Evolutionary conservation across 306 rosid genomes (phyloP), one percentile per base, ranked within the genome.

Genomic region (Argentina anserina): DNA sequence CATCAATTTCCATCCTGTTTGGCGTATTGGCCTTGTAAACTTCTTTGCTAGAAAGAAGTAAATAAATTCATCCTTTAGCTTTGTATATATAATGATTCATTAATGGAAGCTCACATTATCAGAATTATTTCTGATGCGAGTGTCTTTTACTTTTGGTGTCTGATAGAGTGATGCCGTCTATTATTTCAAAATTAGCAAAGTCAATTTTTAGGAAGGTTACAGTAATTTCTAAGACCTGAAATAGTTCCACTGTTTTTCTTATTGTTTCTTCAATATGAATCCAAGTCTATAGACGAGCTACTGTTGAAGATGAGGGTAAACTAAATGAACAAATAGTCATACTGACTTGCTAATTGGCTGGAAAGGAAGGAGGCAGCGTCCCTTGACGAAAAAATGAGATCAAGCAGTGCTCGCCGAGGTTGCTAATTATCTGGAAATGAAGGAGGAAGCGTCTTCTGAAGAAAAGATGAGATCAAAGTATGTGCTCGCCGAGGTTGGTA

Each of bases 391-490:
- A 86, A 63, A 85, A 84, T 5, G 90, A 79, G 74, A 89, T 79
- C 83, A 73, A 67, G 82, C 45, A 33, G 74, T 59, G 90, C 85
- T 55, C 86, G 66, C 31, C 74, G 45, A 34, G 91, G 88, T 77
- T 84, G 88, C 4, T 28, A 7, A 23, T 55, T 74, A 42, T 9
- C 55, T 60, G 21, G 39, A 37, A 81, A 63, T 58, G 86, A 12
- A n/a, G 28, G 82, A 59, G 87, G 89, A 10, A 75, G 77, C 11
- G 3, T 70, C 45, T 80, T 82, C 28, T 65, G 18, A 31, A 86
- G 81, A 79, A 86, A 86, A 63, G 86, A 84, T 5, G 90, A 79
- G 74, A 89, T 79, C 83, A 83, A 73, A 67, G 82, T 50, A 33
- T 81, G 74, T 59, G 90, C 85, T 55, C 86, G 66, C 31, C 74